These are phyloP conservation scores for Solanum bulbocastanum DNA, from an alignment of 257 asterid species.

Conservation along the genomic window DNA sequence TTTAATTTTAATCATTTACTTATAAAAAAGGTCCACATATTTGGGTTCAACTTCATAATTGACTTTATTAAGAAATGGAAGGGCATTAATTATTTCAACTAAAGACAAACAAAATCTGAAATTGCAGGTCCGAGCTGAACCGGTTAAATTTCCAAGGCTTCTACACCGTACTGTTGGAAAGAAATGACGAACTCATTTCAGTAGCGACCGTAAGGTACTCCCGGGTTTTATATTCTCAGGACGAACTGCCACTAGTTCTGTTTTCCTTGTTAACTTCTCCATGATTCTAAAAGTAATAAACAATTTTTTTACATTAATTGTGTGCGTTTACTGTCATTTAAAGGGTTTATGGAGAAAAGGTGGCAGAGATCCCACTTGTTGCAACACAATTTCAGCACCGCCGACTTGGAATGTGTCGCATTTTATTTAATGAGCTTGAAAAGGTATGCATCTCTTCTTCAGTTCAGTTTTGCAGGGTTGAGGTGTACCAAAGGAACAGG, in stretches of 20 bases:
- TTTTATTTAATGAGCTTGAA: constrained; percentile 83
- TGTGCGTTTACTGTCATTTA: neutral
- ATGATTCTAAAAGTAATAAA: neutral
- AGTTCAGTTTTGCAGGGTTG: neutral
- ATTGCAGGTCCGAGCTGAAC: constrained; percentile 66
- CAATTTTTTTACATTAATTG: neutral
- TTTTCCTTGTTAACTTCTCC: neutral
- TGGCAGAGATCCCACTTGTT: constrained; percentile 86
- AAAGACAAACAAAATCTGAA: neutral
- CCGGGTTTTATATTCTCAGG: neutral
- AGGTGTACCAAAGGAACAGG: neutral
- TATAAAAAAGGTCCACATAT: neutral
- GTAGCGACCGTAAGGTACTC: constrained; percentile 73
- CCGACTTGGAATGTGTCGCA: constrained; percentile 85
- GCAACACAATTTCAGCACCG: constrained; percentile 84
- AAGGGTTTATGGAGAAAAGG: constrained; percentile 72
- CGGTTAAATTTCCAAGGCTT: constrained; percentile 83
- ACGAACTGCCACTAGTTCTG: neutral
- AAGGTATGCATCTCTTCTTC: constrained; percentile 34
- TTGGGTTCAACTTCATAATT: neutral
- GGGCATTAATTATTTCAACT: neutral
- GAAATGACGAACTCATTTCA: constrained; percentile 57
- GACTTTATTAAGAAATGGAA: neutral
- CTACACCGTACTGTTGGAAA: constrained; percentile 66
- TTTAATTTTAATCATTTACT: neutral